Conservation (phyloP, 805 yeast genomes). For the Yamadazyma ubonensis region DNA sequence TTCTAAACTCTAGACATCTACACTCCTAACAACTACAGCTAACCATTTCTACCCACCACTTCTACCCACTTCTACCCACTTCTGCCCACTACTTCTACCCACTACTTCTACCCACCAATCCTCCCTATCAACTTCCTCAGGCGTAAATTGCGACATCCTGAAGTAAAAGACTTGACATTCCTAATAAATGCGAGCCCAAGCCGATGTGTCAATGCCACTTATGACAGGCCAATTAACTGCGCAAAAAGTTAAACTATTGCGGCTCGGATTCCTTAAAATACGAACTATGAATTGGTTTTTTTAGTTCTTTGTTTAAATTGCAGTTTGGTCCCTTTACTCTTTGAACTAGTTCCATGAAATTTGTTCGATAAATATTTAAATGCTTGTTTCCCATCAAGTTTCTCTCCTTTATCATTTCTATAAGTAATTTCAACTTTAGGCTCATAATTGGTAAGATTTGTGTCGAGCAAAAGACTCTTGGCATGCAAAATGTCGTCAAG, state of each 20-base stretch:
- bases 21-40: too few relatives aligned
- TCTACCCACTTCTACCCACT: too few relatives aligned
- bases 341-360: conserved; percentile 59
- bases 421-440: conserved; percentile 57
- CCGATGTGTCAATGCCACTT: background rate
- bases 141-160: background rate
- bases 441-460: conserved; percentile 27
- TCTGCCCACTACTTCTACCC: too few relatives aligned
- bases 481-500: conserved; percentile 30
- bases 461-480: conserved; percentile 23
- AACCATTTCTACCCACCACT: too few relatives aligned
- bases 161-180: background rate
- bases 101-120: too few relatives aligned
- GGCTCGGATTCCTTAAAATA: too few relatives aligned
- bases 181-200: background rate
- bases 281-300: conserved; percentile 1
- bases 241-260: background rate
- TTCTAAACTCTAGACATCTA: too few relatives aligned
- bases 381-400: conserved; percentile 64
- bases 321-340: conserved; percentile 11
- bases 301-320: conserved; percentile 1
- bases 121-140: too few relatives aligned
- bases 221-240: background rate
- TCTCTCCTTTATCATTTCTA: conserved; percentile 62
- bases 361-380: conserved; percentile 73